Evolutionary conservation across 2,329 filamentous ascomycete species (phyloP), one percentile per base, ranked within the genome.

Genomic region (Colletotrichum cordylinicola): DNA sequence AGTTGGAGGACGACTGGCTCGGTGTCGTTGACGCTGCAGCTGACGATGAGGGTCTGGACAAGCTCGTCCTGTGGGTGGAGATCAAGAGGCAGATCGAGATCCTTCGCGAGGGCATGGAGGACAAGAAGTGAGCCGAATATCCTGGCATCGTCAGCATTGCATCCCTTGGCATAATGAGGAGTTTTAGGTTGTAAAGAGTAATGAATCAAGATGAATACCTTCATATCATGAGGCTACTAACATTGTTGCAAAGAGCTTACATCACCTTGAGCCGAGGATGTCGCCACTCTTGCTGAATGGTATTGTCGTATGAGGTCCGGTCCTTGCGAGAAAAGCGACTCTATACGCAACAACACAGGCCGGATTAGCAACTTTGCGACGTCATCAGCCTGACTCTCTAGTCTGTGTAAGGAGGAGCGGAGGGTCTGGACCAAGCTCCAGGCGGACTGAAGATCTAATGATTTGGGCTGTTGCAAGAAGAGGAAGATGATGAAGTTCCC

Each of bases 1-100:
- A 82, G 48, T 43, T 83, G 70, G 80, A 80, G 58, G 85, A 88
- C 48, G 84, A 82, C 24, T 87, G 85, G 83, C 78, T 86, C 18
- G 84, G 82, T 21, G 80, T 86, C 8, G 74, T 78, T 2, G 79
- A 78, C 15, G 72, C 65, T n/a, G 24, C 77, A 10, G 75, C 67
- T 12, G 71, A 67, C 2, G 76, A 82, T 15, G 82, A 84, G 7
- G 85, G 86, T 70, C 79, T 93, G 67, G 86, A 90, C 29, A 85
- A 88, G 33, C 85, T 91, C 74, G 80, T 89, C 5, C 82, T 94
- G 58, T 93, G 91, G 91, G 85, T 88, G 5, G 89, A 91, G 80
- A 90, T 94, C 77, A 90, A 91, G 86, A 91, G 90, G 81, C 92
- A 94, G 82, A 86, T 94, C 71, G 86, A 88, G 72, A 89, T 90